These are phyloP conservation scores for Geranomyces michiganensis DNA, from an alignment of 192 early-diverging fungal genomes.

Conservation along the genomic window DNA sequence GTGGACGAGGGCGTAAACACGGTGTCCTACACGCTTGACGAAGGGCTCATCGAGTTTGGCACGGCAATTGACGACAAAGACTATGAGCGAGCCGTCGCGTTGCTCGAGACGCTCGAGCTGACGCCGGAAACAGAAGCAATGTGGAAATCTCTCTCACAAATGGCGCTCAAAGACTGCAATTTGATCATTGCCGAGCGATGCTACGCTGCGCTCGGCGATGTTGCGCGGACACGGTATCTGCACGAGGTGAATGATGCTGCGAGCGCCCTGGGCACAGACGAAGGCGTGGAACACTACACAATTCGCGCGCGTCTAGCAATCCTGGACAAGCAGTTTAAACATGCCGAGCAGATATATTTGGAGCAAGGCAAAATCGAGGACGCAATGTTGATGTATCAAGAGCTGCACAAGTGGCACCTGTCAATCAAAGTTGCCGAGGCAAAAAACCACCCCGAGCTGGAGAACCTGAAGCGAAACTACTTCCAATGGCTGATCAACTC, in stretches of 20 bases:
- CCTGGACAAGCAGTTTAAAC: conserved; percentile 65
- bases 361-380: conserved; percentile 68
- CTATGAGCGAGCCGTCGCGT: conserved; percentile 63
- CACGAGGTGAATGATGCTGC: conserved; percentile 45
- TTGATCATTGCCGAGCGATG: conserved; percentile 64
- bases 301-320: conserved; percentile 57
- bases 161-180: conserved; percentile 59
- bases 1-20: conserved; percentile 71
- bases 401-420: conserved; percentile 69
- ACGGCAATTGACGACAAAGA: conserved; percentile 67
- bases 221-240: conserved; percentile 55
- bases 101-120: conserved; percentile 64
- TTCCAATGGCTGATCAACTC: conserved; percentile 66
- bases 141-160: conserved; percentile 62
- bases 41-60: conserved; percentile 71
- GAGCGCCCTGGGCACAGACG: conserved; percentile 13
- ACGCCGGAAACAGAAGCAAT: conserved; percentile 68
- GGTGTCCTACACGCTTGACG: conserved; percentile 68
- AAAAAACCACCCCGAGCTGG: conserved; percentile 65
- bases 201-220: conserved; percentile 64
- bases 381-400: conserved; percentile 71
- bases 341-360: conserved; percentile 62
- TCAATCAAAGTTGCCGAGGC: conserved; percentile 69
- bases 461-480: conserved; percentile 62
- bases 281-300: conserved; percentile 43